A percentile compares a stretch with the other conserved stretches of the same genome.
phyloP scores from a whole-genome alignment of 1,284 basidiomycete species.

The Sporisorium exsertum region DNA sequence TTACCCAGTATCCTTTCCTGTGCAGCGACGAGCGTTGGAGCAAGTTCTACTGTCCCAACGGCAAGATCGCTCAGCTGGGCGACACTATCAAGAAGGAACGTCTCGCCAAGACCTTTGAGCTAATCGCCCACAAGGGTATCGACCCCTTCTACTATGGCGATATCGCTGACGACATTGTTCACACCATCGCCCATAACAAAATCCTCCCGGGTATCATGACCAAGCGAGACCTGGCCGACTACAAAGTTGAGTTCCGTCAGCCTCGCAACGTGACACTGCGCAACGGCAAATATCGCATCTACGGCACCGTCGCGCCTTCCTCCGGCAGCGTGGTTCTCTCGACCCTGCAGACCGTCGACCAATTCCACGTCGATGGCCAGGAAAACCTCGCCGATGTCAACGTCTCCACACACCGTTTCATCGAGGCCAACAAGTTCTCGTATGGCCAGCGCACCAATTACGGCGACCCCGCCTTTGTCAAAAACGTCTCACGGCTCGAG shows the following conservation, averaged over 20 bases:
- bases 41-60: constrained; percentile 60
- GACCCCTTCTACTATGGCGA: constrained; percentile 61
- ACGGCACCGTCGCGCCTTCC: constrained; percentile 64
- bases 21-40: constrained; percentile 62
- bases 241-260: constrained; percentile 45
- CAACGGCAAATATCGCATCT: constrained; percentile 54
- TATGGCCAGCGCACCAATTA: constrained; percentile 70
- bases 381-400: constrained; percentile 42
- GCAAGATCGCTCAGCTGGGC: constrained; percentile 54
- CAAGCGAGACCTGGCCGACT: constrained; percentile 54
- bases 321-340: constrained; percentile 67
- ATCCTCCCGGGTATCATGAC: constrained; percentile 66
- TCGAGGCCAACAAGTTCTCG: constrained; percentile 70
- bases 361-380: constrained; percentile 39
- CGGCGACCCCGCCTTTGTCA: constrained; percentile 70
- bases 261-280: constrained; percentile 50
- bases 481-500: constrained; percentile 70
- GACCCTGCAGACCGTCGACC: constrained; percentile 64
- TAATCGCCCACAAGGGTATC: constrained; percentile 50
- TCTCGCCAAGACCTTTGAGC: constrained; percentile 57
- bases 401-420: constrained; percentile 69
- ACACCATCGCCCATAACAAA: constrained; percentile 51
- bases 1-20: constrained; percentile 53
- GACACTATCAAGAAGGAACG: constrained; percentile 53
- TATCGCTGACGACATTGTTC: constrained; percentile 57